Conservation (phyloP, 306 rosid genomes). For the Begonia peltatifolia region DNA sequence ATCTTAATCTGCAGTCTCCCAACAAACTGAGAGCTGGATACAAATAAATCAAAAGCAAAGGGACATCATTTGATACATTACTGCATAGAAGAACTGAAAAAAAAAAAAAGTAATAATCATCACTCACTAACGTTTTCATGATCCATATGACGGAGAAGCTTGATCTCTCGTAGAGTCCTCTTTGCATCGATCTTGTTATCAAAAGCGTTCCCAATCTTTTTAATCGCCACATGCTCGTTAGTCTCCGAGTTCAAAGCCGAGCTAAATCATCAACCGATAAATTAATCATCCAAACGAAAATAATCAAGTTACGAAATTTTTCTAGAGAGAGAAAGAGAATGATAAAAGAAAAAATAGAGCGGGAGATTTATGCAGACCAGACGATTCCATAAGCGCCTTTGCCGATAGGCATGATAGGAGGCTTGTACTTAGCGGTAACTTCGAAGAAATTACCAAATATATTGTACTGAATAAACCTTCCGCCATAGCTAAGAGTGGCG, state of each 20-base stretch:
- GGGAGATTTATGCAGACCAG: slow-evolving; percentile 29
- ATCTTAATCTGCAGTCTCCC: neutral
- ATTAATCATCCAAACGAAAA: neutral
- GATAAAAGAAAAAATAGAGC: neutral
- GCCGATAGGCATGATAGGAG: slow-evolving; percentile 96
- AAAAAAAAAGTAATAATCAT: neutral
- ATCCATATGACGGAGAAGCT: slow-evolving; percentile 96
- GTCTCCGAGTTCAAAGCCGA: slow-evolving; percentile 85
- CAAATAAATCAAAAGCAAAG: neutral
- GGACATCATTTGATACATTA: neutral
- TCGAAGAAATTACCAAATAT: slow-evolving; percentile 87
- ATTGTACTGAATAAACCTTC: slow-evolving; percentile 83
- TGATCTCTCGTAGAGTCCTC: slow-evolving; percentile 96
- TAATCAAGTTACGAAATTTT: neutral
- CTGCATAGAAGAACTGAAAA: neutral
- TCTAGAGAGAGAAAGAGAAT: neutral
- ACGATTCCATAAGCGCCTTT: slow-evolving; percentile 98
- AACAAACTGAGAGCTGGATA: neutral
- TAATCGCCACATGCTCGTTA: slow-evolving; percentile 74
- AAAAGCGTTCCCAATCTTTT: slow-evolving; percentile 93
- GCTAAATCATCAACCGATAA: slow-evolving; percentile 16
- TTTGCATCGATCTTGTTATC: slow-evolving; percentile 92
- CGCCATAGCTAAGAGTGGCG: slow-evolving; percentile 85
- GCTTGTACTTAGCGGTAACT: slow-evolving; percentile 86
- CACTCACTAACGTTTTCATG: slow-evolving; percentile 78